Percentiles rank a stretch among this genome's conserved stretches.
These are phyloP conservation scores for Tetrahymena borealis DNA, from an alignment of 73 alveolate genomes.

Conservation along the genomic window DNA sequence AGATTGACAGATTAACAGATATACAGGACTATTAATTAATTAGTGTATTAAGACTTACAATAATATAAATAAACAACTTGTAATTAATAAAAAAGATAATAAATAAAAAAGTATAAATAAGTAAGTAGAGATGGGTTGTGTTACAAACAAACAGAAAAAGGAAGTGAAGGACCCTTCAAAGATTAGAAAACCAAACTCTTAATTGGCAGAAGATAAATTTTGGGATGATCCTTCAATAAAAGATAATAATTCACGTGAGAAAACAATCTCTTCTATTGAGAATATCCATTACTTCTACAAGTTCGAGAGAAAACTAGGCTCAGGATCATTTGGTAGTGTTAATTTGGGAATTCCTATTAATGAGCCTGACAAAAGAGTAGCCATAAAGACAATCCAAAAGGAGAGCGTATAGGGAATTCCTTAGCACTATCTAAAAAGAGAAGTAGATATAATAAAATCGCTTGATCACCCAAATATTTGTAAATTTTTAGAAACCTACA, in stretches of 20 bases:
- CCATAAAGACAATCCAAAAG: background rate
- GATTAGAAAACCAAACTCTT: background rate
- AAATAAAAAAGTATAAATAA: no score
- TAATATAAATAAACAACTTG: no score
- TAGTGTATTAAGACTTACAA: no score
- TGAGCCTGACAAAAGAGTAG: background rate
- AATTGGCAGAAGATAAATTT: background rate
- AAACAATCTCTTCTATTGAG: background rate
- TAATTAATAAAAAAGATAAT: no score
- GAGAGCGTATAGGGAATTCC: background rate
- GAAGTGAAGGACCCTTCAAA: background rate
- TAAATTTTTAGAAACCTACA: slow-evolving; percentile 41
- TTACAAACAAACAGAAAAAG: background rate
- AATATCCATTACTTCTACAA: background rate
- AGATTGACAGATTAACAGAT: no score
- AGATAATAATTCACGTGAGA: background rate
- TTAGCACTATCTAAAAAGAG: slow-evolving; percentile 14
- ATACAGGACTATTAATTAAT: no score
- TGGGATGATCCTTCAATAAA: background rate
- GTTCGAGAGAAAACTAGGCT: background rate
- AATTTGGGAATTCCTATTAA: background rate
- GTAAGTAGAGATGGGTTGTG: background rate
- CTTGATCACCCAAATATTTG: slow-evolving; percentile 46
- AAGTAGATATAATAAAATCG: slow-evolving; percentile 32
- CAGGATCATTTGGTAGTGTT: background rate